Evolutionary conservation across 805 yeast species (phyloP).

Genomic region (Candida loeiensis): DNA sequence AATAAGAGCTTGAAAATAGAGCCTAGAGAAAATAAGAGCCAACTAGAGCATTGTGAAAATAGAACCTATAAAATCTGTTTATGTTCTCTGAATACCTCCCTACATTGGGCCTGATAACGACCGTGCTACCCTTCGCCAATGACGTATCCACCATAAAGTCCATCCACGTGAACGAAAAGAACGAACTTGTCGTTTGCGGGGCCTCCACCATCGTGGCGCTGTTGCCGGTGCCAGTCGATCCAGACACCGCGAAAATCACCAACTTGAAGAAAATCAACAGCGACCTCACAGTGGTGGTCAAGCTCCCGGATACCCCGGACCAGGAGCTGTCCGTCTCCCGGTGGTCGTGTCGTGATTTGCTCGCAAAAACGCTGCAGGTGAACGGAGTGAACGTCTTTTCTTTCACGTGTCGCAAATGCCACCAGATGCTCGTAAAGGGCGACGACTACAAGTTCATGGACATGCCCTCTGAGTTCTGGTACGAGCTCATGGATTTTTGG

Average conservation of each 20-base stretch:
- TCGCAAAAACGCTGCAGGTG: slow-evolving; percentile 28
- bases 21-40: not conserved
- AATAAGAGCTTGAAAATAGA: too few species aligned
- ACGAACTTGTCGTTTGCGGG: slow-evolving; percentile 1
- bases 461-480: slow-evolving; percentile 92
- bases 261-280: slow-evolving; percentile 5
- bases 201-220: not conserved
- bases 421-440: slow-evolving; percentile 26
- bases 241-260: not conserved
- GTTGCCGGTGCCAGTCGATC: slow-evolving; percentile 2
- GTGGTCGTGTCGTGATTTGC: slow-evolving; percentile 46
- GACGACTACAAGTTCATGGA: slow-evolving; percentile 41
- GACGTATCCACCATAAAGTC: slow-evolving; percentile 2
- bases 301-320: not conserved
- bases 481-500: slow-evolving; percentile 96
- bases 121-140: slow-evolving; percentile 4
- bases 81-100: slow-evolving; percentile 9
- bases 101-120: slow-evolving; percentile 7
- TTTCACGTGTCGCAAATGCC: slow-evolving; percentile 33
- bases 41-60: not conserved
- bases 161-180: not conserved
- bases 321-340: slow-evolving; percentile 14
- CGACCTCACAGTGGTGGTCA: slow-evolving; percentile 6
- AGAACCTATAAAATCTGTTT: not conserved
- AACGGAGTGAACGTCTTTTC: slow-evolving; percentile 17